Percentiles rank a stretch among this genome's conserved stretches.
Conservation (phyloP, 2,329 filamentous ascomycete genomes). For the Acephala macrosclerotiorum region DNA sequence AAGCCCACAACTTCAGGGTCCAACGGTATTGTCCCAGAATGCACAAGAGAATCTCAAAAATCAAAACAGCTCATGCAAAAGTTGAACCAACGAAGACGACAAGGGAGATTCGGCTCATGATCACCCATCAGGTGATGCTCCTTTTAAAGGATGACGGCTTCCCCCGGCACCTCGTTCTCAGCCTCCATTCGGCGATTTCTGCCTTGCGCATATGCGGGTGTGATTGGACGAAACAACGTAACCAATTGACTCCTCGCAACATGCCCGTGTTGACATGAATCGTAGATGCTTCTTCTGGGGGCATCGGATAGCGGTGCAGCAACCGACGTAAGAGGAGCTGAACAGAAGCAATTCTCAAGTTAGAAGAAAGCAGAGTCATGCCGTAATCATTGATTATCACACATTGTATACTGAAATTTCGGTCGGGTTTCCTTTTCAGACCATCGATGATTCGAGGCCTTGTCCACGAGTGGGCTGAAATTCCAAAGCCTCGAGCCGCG, state of each 20-base stretch:
- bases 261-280: conserved; percentile 10
- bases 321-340: conserved; percentile 2
- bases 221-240: neutral
- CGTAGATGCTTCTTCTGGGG: neutral
- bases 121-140: conserved; percentile 1
- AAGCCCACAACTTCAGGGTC: neutral
- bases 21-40: neutral
- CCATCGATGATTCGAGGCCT: neutral
- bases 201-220: neutral
- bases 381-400: neutral
- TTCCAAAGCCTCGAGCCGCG: conserved; percentile 9
- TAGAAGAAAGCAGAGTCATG: neutral
- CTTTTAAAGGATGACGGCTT: neutral
- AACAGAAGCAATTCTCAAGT: neutral
- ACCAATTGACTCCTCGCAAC: neutral
- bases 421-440: neutral
- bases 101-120: neutral
- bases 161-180: neutral
- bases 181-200: conserved; percentile 6
- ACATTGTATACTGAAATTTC: neutral
- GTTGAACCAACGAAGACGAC: neutral
- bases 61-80: neutral
- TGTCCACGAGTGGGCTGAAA: conserved; percentile 2
- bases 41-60: neutral
- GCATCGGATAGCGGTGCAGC: neutral